Evolutionary conservation across 495 filamentous ascomycete species (phyloP), one percentile per base, ranked within the genome.

Genomic region (Xylaria palmicola): DNA sequence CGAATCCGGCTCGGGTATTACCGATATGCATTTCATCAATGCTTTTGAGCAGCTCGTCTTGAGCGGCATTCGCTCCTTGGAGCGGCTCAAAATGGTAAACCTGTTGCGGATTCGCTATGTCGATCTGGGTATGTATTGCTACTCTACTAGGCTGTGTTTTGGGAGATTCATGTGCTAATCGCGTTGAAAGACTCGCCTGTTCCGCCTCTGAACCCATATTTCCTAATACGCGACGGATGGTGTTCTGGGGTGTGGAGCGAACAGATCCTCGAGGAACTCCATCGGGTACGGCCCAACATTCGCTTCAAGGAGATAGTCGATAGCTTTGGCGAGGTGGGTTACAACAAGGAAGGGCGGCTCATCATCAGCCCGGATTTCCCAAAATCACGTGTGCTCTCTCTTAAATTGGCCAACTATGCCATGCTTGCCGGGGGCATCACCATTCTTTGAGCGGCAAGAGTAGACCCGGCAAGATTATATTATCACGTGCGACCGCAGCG

Each of bases 231-330:
- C 13, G 72, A 83, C 61, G 79, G 81, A 17, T 69, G 80, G 66
- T 85, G 83, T 62, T 84, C 82, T 1, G 88, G 88, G 10, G 79
- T 91, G 1, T 91, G 87, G 87, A 89, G 84, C 69, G 81, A 85
- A 6, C 72, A 79, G 7, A 90, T 90, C 56, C 70, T 90, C 3
- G 74, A 79, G 20, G 75, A 79, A 30, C 76, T 90, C 6, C 72
- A 76, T 37, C 69, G 71, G 24, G 76, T 80, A 17, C 79, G 87
- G 22, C 85, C 87, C 0, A 60, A 75, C 4, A 82, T 81, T 1
- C 70, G 72, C 6, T 90, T 83, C 65, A 74, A 83, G 50, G 82
- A 87, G 61, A 79, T 86, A 22, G 67, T 79, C 10, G 85, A 88
- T 15, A 79, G 79, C 1, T 83, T 86, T 37, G 76, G 77, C 17